These are phyloP conservation scores for Plasmopara muralis DNA, from an alignment of 352 stramenopile species.

Conservation along the genomic window DNA sequence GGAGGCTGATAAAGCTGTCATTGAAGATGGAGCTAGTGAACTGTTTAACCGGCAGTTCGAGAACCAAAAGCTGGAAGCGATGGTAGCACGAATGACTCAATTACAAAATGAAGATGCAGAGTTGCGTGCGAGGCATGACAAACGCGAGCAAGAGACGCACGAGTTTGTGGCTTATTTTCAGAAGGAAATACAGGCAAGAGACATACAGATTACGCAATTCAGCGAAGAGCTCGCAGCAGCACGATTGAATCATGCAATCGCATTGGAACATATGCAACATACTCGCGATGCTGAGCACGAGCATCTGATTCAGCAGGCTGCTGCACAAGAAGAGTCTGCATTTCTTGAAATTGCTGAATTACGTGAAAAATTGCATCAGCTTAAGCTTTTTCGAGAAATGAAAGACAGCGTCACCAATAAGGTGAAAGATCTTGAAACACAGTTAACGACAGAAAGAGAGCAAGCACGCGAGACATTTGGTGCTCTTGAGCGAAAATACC, in stretches of 20 bases:
- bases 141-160: slow-evolving; percentile 89
- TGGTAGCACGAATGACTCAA: slow-evolving; percentile 52
- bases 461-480: slow-evolving; percentile 47
- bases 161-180: slow-evolving; percentile 94
- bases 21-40: slow-evolving; percentile 29
- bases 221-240: slow-evolving; percentile 71
- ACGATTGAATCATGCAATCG: slow-evolving; percentile 54
- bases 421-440: slow-evolving; percentile 54
- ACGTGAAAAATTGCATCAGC: slow-evolving; percentile 58
- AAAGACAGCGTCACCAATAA: slow-evolving; percentile 53
- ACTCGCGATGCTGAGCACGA: slow-evolving; percentile 40
- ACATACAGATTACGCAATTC: slow-evolving; percentile 70
- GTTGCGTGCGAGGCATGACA: slow-evolving; percentile 69
- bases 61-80: slow-evolving; percentile 47
- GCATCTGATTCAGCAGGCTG: slow-evolving; percentile 38
- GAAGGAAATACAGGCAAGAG: slow-evolving; percentile 83
- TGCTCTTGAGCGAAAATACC: slow-evolving; percentile 80
- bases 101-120: slow-evolving; percentile 76
- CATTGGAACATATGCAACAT: slow-evolving; percentile 44
- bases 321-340: slow-evolving; percentile 44
- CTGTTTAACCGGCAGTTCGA: slow-evolving; percentile 60
- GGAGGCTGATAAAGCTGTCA: slow-evolving; percentile 6
- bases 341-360: slow-evolving; percentile 52
- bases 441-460: slow-evolving; percentile 49
- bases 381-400: slow-evolving; percentile 63